Evolutionary conservation across 257 asterid species (phyloP).

Genomic region (Solanum lycopersicoides): DNA sequence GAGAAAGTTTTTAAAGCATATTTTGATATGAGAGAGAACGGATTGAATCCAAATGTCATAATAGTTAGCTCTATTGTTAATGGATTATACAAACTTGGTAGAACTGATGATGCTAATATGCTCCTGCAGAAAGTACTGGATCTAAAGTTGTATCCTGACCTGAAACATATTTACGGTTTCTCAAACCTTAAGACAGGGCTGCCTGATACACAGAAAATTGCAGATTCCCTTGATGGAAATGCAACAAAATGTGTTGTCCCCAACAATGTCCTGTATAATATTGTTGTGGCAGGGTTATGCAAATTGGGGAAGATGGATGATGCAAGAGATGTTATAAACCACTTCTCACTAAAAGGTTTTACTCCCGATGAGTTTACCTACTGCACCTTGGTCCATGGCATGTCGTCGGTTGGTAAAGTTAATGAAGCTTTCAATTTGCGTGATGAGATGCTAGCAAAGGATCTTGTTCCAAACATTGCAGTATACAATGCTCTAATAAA

Average conservation of each 20-base stretch:
- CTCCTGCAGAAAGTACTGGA: constrained; percentile 55
- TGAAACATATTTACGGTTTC: constrained; percentile 25
- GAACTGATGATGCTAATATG: constrained; percentile 47
- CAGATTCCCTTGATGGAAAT: constrained; percentile 41
- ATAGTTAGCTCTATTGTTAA: constrained; percentile 61
- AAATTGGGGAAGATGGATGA: constrained; percentile 62
- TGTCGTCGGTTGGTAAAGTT: constrained; percentile 49
- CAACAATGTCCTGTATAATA: constrained; percentile 56
- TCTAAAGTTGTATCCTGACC: constrained; percentile 32
- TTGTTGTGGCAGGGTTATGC: constrained; percentile 68
- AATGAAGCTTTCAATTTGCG: constrained; percentile 75
- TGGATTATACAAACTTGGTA: constrained; percentile 67
- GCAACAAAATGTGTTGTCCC: constrained; percentile 29
- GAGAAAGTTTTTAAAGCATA: constrained; percentile 65
- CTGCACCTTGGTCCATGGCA: constrained; percentile 62
- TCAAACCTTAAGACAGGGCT: constrained; percentile 16
- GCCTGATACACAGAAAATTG: constrained; percentile 33
- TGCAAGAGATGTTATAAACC: constrained; percentile 43
- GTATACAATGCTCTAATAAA: constrained; percentile 73
- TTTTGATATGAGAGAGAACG: constrained; percentile 65
- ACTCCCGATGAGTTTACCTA: constrained; percentile 81
- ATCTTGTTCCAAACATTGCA: constrained; percentile 61
- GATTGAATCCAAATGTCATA: constrained; percentile 52
- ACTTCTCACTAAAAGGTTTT: constrained; percentile 50
- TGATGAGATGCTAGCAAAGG: constrained; percentile 73